Conservation (phyloP, 2,329 filamentous ascomycete genomes). For the Colletotrichum camelliae region DNA sequence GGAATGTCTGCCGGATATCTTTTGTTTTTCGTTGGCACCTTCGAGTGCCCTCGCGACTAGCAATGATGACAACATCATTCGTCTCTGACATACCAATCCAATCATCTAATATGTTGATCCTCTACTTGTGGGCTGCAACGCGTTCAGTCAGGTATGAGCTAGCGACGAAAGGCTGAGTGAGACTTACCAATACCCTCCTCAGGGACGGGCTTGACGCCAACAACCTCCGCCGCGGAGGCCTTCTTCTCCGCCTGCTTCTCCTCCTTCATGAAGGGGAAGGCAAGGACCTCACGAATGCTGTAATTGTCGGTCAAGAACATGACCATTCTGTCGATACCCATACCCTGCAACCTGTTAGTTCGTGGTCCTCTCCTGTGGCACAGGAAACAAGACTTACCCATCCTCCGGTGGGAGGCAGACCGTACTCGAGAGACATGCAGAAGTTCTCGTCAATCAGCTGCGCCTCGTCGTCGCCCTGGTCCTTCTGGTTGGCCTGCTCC, state of each 20-base stretch:
- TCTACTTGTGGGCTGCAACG: constrained; percentile 24
- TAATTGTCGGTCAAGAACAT: constrained; percentile 96
- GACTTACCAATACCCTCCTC: constrained; percentile 60
- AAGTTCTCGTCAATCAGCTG: constrained; percentile 97
- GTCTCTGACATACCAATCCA: constrained; percentile 9
- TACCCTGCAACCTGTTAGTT: constrained; percentile 52
- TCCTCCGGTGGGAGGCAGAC: constrained; percentile 90
- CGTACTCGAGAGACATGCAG: constrained; percentile 77
- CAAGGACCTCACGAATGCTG: constrained; percentile 91
- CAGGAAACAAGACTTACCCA: constrained; percentile 51
- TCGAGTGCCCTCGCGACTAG: not conserved
- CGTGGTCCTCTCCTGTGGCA: no score
- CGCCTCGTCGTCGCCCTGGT: constrained; percentile 94
- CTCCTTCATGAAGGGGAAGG: constrained; percentile 99
- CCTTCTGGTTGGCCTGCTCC: constrained; percentile 89
- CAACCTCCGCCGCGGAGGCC: constrained; percentile 68
- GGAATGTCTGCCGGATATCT: constrained; percentile 20
- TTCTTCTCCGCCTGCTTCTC: constrained; percentile 57
- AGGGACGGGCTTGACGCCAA: constrained; percentile 60
- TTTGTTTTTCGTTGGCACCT: not conserved
- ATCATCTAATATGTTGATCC: not conserved
- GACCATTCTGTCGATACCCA: constrained; percentile 92
- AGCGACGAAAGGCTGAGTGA: not conserved
- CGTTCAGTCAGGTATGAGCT: not conserved
- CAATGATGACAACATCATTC: not conserved